phyloP scores from a whole-genome alignment of 805 yeast genomes.

The Diddensiella caesifluorescens region DNA sequence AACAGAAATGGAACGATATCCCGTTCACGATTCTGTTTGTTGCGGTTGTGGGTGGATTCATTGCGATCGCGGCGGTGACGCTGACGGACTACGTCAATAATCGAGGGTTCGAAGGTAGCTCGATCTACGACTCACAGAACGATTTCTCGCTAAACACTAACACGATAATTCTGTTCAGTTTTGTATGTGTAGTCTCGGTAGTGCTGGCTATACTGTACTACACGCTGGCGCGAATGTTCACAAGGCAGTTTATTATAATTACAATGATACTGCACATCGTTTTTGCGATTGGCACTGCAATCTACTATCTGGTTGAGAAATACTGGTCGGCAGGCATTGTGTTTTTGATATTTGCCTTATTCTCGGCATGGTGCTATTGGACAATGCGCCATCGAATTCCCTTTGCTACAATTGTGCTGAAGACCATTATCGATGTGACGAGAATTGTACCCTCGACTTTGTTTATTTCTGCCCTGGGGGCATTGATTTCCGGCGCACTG shows the following conservation, averaged over 20 bases:
- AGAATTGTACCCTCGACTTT: slow-evolving; percentile 65
- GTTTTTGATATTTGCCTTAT: slow-evolving; percentile 56
- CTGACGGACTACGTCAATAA: slow-evolving; percentile 57
- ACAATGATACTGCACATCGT: slow-evolving; percentile 64
- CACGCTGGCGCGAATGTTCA: slow-evolving; percentile 55
- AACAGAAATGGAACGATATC: slow-evolving; percentile 60
- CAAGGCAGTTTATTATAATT: slow-evolving; percentile 60
- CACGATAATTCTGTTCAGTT: slow-evolving; percentile 64
- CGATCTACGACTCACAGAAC: slow-evolving; percentile 49
- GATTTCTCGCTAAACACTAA: slow-evolving; percentile 69
- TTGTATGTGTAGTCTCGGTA: slow-evolving; percentile 56
- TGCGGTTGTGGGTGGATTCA: slow-evolving; percentile 54
- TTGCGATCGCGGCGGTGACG: slow-evolving; percentile 64
- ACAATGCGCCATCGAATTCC: slow-evolving; percentile 65
- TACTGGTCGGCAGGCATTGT: slow-evolving; percentile 81
- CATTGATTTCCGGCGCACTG: slow-evolving; percentile 55
- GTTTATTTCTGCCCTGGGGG: slow-evolving; percentile 55
- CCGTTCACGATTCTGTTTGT: slow-evolving; percentile 44
- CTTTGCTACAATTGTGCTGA: slow-evolving; percentile 62
- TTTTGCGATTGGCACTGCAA: slow-evolving; percentile 69
- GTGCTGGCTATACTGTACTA: slow-evolving; percentile 54
- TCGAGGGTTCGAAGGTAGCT: slow-evolving; percentile 52
- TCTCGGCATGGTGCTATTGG: slow-evolving; percentile 71
- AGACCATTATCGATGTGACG: slow-evolving; percentile 74
- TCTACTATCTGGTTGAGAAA: slow-evolving; percentile 59